Conservation (phyloP, 23 red algal genomes). For the Gracilariopsis chorda region DNA sequence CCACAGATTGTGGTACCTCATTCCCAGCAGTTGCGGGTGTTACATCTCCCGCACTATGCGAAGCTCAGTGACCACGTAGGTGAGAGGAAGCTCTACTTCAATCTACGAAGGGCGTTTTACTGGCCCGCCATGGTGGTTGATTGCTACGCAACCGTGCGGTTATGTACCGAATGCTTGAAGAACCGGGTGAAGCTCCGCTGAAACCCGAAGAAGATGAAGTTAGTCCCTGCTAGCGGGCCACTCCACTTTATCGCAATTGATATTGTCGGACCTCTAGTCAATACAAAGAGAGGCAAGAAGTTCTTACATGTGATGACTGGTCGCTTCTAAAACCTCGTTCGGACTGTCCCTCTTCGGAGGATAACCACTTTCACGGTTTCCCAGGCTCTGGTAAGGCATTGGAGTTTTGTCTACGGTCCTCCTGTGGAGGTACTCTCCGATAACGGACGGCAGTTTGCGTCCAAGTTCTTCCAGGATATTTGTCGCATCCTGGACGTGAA, state of each 20-base stretch:
- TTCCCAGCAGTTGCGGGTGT: background rate
- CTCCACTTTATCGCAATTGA: background rate
- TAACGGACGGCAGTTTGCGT: too few species aligned
- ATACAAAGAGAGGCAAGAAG: background rate
- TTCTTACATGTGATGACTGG: background rate
- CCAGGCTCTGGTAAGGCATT: background rate
- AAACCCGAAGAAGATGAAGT: background rate
- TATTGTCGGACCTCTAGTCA: background rate
- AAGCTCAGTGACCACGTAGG: too few species aligned
- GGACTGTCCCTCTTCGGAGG: background rate
- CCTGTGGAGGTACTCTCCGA: too few species aligned
- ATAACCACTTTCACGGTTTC: background rate
- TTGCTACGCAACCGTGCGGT: background rate
- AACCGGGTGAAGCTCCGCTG: background rate
- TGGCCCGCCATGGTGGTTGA: background rate
- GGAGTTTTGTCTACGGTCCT: too few species aligned
- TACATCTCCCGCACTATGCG: too few species aligned
- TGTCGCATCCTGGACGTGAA: too few species aligned
- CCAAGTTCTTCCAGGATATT: too few species aligned
- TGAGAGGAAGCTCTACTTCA: too few species aligned
- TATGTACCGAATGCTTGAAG: background rate
- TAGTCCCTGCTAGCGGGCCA: background rate
- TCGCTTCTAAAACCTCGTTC: background rate
- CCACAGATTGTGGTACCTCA: background rate
- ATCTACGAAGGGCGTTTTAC: too few species aligned